Evolutionary conservation across 306 rosid genomes (phyloP).

Genomic region (Lathyrus sativus): DNA sequence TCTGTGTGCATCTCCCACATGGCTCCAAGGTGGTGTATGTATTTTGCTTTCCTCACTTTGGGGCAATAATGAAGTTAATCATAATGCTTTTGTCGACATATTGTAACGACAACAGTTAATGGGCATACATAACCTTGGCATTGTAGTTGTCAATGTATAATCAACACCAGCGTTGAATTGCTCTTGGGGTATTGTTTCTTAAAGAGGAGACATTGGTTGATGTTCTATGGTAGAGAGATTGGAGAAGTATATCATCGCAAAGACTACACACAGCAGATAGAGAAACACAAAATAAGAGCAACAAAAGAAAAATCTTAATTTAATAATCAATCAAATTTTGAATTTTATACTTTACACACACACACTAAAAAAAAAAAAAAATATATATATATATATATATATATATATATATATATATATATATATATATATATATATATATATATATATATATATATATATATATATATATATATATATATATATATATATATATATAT

Average conservation of each 20-base stretch:
- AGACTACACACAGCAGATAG: background rate
- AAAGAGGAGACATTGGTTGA: background rate
- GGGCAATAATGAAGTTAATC: background rate
- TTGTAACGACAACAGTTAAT: background rate
- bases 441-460: no score
- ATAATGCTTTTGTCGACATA: background rate
- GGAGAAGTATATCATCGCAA: background rate
- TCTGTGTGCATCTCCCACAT: background rate
- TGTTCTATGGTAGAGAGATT: background rate
- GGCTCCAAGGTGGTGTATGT: background rate
- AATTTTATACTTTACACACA: background rate
- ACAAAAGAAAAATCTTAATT: background rate
- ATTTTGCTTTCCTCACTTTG: background rate
- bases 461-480: no score
- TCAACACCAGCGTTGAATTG: background rate
- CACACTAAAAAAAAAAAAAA: no score
- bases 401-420: no score
- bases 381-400: no score
- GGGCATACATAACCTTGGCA: background rate
- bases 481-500: no score
- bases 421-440: no score
- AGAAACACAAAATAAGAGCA: background rate
- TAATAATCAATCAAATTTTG: background rate
- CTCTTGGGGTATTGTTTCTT: slow-evolving; percentile 1
- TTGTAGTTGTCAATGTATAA: background rate